Conservation (phyloP, 768 basidiomycete species). For the Mrakia blollopis region DNA sequence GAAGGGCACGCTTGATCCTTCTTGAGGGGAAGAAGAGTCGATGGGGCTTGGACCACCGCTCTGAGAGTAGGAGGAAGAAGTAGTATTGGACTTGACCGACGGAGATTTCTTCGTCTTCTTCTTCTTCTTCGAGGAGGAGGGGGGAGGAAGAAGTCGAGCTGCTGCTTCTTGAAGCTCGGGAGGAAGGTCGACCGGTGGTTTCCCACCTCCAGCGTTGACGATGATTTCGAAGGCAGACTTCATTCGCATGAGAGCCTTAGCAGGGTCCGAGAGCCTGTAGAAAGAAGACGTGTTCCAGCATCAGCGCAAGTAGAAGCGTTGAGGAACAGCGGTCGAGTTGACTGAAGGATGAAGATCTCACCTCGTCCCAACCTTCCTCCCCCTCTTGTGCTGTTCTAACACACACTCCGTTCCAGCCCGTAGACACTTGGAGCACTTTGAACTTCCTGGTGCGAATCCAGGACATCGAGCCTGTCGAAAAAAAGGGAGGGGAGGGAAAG, state of each 20-base stretch:
- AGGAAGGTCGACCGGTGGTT: neutral
- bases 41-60: too few relatives aligned
- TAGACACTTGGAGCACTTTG: neutral
- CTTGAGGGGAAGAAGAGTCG: neutral
- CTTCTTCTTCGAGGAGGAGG: neutral
- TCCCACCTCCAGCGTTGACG: neutral
- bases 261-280: slow-evolving; percentile 2
- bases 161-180: neutral
- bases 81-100: too few relatives aligned
- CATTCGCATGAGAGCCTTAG: slow-evolving; percentile 21
- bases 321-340: too few relatives aligned
- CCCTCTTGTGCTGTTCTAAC: slow-evolving; percentile 1
- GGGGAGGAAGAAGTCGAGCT: neutral
- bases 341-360: neutral
- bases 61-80: neutral
- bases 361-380: slow-evolving; percentile 22
- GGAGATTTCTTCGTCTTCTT: too few relatives aligned
- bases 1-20: neutral
- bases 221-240: slow-evolving; percentile 7
- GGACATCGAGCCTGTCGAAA: slow-evolving; percentile 8
- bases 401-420: neutral
- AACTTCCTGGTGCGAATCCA: neutral
- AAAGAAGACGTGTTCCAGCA: too few relatives aligned
- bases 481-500: neutral
- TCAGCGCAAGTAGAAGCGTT: too few relatives aligned